Evolutionary conservation across 2,329 filamentous ascomycete species (phyloP), one percentile per base, ranked within the genome.

Genomic region (Fusarium secorum): DNA sequence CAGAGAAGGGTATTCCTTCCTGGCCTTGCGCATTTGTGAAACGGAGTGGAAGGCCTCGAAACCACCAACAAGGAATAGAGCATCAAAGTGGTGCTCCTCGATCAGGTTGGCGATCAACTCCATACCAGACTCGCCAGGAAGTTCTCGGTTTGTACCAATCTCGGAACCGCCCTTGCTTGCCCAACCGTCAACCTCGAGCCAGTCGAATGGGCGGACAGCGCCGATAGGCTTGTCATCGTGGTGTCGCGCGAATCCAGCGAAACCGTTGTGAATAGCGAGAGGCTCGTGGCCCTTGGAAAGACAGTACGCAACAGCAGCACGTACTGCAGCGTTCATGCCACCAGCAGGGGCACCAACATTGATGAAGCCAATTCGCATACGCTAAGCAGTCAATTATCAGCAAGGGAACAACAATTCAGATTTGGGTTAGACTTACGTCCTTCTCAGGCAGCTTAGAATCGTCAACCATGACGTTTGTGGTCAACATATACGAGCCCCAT

Each of bases 31-130:
- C 66, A 99, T 87, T 81, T 98, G 92, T 46, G 93, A 93, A 36
- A 98, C 88, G 4, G 96, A 91, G 63, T 96, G 97, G 85, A 97
- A 99, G 3, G 95, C 96, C 83, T 99, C 96, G 75, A 99, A 99
- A 4, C 96, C 96, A 76, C 96, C 96, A 53, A 98, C 89, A 53
- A 97, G 88, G 81, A 98, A 97, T 6, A 99, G 86, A 1, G 92
- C 95, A 76, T 99, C 94, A 73, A 99, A 95, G 71, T 92, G 89
- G 85, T 97, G 96, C 75, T 92, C 86, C 79, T 93, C 89, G 79
- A 99, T 94, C 71, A 95, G 91, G 75, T 90, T 88, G 36, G 95
- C 95, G 30, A 96, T 93, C 48, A 87, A 89, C 74, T 93, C 91
- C 81, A 98, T 91, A 74, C 97, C 95, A 2, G 89, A 90, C 76